Conservation (phyloP, 768 basidiomycete genomes). For the Pleurotus citrinopileatus region DNA sequence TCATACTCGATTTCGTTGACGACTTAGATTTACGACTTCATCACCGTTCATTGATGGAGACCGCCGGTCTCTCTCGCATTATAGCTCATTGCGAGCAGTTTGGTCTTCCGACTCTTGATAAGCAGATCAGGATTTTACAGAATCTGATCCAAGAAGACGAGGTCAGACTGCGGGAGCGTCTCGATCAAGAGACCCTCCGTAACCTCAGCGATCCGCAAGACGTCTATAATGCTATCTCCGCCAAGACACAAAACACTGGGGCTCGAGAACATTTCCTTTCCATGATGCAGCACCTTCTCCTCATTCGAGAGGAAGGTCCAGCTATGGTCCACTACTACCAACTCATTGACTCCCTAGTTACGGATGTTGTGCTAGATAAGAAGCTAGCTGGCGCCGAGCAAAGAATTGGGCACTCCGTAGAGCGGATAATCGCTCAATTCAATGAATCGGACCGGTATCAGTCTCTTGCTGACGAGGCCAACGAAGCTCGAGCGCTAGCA, state of each 20-base stretch:
- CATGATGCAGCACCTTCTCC: conserved; percentile 90
- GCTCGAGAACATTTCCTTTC: conserved; percentile 86
- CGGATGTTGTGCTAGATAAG: conserved; percentile 90
- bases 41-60: conserved; percentile 86
- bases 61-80: conserved; percentile 76
- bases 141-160: conserved; percentile 73
- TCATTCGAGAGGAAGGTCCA: conserved; percentile 87
- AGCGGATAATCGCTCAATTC: conserved; percentile 83
- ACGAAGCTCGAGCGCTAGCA: conserved; percentile 60
- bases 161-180: conserved; percentile 61
- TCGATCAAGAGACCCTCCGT: conserved; percentile 73
- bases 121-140: conserved; percentile 61
- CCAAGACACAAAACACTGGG: conserved; percentile 73
- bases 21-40: conserved; percentile 86
- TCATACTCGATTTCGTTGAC: conserved; percentile 59
- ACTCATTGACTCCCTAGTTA: conserved; percentile 84
- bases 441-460: conserved; percentile 87
- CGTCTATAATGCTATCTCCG: conserved; percentile 78
- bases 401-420: conserved; percentile 86
- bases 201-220: conserved; percentile 82
- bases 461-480: conserved; percentile 73
- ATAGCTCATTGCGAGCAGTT: conserved; percentile 68
- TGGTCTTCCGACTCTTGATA: conserved; percentile 60
- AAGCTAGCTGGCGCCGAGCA: conserved; percentile 83
- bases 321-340: conserved; percentile 86